These are phyloP conservation scores for Cercophora newfieldiana DNA, from an alignment of 495 filamentous ascomycete genomes.

Conservation along the genomic window DNA sequence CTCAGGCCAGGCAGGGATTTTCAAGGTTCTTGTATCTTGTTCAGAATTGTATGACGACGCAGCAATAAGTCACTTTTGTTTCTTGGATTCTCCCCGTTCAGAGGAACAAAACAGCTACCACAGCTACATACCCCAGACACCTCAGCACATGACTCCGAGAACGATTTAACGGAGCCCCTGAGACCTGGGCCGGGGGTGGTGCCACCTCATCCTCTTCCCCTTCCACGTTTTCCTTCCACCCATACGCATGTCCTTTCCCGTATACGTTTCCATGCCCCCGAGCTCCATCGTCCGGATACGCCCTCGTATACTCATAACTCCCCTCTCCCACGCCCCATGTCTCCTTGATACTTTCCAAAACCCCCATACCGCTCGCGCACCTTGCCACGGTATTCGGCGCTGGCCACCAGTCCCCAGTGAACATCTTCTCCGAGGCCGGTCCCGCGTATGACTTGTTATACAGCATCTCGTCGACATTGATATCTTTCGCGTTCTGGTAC, in stretches of 20 bases:
- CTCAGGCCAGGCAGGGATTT: not conserved
- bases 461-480: slow-evolving; percentile 36
- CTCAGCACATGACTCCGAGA: not conserved
- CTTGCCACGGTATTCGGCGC: slow-evolving; percentile 32
- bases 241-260: not conserved
- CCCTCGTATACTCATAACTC: slow-evolving; percentile 41
- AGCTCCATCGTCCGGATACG: slow-evolving; percentile 27
- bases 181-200: not conserved
- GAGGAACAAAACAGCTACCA: not conserved
- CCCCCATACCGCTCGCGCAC: slow-evolving; percentile 36
- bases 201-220: not conserved
- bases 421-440: slow-evolving; percentile 39
- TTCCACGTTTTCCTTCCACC: not conserved
- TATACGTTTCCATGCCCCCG: not conserved
- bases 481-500: slow-evolving; percentile 22
- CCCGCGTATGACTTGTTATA: slow-evolving; percentile 54
- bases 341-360: slow-evolving; percentile 40
- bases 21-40: not conserved
- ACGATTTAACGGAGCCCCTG: not conserved
- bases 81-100: not conserved
- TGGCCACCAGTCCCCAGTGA: slow-evolving; percentile 33
- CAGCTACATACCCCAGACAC: slow-evolving; percentile 5
- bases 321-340: slow-evolving; percentile 38
- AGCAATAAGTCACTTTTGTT: not conserved
- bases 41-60: not conserved